Conservation (phyloP, 108 stramenopile species). For the Cyclotella kingstonii region DNA sequence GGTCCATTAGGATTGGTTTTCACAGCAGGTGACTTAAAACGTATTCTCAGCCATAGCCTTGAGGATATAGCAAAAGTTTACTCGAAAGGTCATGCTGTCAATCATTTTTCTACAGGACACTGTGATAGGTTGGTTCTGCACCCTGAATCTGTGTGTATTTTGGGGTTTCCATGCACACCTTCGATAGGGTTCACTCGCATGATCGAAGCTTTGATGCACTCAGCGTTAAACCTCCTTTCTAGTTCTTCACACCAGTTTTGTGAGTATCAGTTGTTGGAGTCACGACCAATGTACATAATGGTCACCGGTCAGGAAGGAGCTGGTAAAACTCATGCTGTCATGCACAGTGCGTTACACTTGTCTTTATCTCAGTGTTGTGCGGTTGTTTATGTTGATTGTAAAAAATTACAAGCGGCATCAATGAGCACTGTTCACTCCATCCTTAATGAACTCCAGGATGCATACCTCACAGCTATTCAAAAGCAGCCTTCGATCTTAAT, state of each 20-base stretch:
- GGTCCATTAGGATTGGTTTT: slow-evolving; percentile 10
- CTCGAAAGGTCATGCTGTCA: too few relatives aligned
- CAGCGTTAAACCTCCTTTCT: neutral
- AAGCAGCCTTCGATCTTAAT: slow-evolving; percentile 49
- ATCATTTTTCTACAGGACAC: too few relatives aligned
- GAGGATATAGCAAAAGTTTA: too few relatives aligned
- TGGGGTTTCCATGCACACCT: too few relatives aligned
- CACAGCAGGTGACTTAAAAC: slow-evolving; percentile 7
- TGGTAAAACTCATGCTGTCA: slow-evolving; percentile 72
- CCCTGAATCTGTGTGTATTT: too few relatives aligned
- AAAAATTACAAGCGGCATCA: slow-evolving; percentile 49
- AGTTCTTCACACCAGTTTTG: neutral
- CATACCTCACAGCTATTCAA: slow-evolving; percentile 10
- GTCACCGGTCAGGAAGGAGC: slow-evolving; percentile 58
- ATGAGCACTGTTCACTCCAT: slow-evolving; percentile 12
- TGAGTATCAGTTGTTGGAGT: neutral
- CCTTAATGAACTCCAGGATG: slow-evolving; percentile 12
- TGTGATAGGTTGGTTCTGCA: too few relatives aligned
- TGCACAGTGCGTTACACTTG: slow-evolving; percentile 45
- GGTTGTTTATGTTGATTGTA: slow-evolving; percentile 72
- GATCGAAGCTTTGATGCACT: neutral
- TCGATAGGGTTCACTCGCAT: too few relatives aligned
- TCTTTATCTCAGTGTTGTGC: slow-evolving; percentile 26
- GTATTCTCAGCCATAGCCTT: neutral
- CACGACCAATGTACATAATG: slow-evolving; percentile 7